Base-by-base conservation (phyloP, 192 early-diverging fungal genomes). In the Mycoemilia scoparia region DNA sequence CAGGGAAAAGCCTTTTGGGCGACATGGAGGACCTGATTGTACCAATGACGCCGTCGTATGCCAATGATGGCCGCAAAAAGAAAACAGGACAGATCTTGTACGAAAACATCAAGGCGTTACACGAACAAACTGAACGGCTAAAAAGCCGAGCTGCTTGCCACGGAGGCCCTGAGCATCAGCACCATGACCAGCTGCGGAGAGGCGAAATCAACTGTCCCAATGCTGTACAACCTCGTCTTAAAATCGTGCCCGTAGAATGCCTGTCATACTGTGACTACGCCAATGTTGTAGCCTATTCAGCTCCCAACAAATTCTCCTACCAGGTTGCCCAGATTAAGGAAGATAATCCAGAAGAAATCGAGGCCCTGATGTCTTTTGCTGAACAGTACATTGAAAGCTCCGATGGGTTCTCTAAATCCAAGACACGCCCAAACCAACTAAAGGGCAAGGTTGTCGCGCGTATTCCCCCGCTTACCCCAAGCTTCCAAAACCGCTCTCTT, bases 271-370 rank as follows among this genome's bases (percentile, higher is more conserved):
- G 60, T 24, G 51, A 64, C 23, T 31, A 53, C 19, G 60, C 50
- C 16, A 64, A 64, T 7, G 60, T 64, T 16, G 34, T 64, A 23
- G 54, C 60, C 3, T 27, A 57, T 10, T 8, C 60, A 9, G 54
- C 32, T 0, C 54, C 60, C 0, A 54, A 54, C 10, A 64, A 64
- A 24, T 64, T 64, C 18, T 35, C 51, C 10, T 64, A 64, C 43
- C 54, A 57, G 50, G 56, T 64, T 45, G 60, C 49, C 4, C 54
- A 51, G 0, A 57, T 64, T 53, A 41, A 50, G n/a, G 54, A 63
- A 22, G 41, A 49, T 35, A 50, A 63, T 29, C 54, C 60, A 5
- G 60, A 63, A 21, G 54, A 57, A 13, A 45, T 56, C 39, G 51
- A 64, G 24, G 49, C 53, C 12, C 53, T 64, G 25, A 18, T 64